These are phyloP conservation scores for Phytophthora kernoviae DNA, from an alignment of 352 stramenopile genomes.

Conservation along the genomic window DNA sequence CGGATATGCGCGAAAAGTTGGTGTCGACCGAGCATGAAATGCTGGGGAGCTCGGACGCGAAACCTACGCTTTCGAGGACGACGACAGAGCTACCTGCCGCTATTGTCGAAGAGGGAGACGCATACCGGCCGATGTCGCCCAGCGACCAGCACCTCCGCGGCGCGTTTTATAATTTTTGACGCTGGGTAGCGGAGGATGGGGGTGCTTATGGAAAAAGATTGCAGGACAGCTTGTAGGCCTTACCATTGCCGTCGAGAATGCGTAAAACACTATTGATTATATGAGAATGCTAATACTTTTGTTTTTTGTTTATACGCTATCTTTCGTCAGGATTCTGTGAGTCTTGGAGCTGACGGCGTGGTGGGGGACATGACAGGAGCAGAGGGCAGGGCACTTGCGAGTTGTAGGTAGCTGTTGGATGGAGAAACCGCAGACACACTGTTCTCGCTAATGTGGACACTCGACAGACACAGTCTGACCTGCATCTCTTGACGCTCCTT, in stretches of 20 bases:
- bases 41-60: slow-evolving; percentile 6
- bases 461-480: slow-evolving; percentile 1
- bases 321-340: slow-evolving; percentile 21
- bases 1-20: slow-evolving; percentile 52
- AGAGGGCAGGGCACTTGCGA: slow-evolving; percentile 17
- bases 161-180: slow-evolving; percentile 23
- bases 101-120: slow-evolving; percentile 44
- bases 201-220: neutral
- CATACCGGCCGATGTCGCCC: slow-evolving; percentile 40
- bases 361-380: slow-evolving; percentile 25
- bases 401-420: slow-evolving; percentile 25
- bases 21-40: slow-evolving; percentile 34
- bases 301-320: neutral
- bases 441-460: slow-evolving; percentile 1
- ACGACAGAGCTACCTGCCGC: slow-evolving; percentile 16
- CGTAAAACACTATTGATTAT: too few relatives aligned
- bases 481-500: slow-evolving; percentile 39
- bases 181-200: too few relatives aligned
- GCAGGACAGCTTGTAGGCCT: neutral
- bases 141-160: slow-evolving; percentile 20
- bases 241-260: slow-evolving; percentile 11
- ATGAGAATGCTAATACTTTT: slow-evolving; percentile 2
- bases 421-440: slow-evolving; percentile 13
- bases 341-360: slow-evolving; percentile 16
- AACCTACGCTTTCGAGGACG: slow-evolving; percentile 22